A percentile compares a stretch with the other conserved stretches of the same genome.
These are phyloP conservation scores for Tricholoma sp. DNA, from an alignment of 768 basidiomycete genomes.

Conservation along the genomic window DNA sequence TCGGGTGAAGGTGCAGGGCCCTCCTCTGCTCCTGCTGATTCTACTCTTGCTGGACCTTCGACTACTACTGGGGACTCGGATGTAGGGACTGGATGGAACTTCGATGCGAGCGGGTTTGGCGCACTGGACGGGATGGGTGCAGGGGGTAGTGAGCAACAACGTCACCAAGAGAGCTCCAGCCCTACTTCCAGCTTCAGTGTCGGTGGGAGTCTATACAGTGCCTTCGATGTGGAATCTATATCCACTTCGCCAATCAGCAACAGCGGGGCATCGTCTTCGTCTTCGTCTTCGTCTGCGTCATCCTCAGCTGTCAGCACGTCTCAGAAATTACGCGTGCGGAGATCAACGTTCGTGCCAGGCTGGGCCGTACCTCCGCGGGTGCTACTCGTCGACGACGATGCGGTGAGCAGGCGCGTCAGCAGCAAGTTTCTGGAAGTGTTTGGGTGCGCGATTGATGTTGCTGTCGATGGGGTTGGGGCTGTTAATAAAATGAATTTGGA, in stretches of 20 bases:
- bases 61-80: too few species aligned
- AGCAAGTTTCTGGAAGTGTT: constrained; percentile 95
- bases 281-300: neutral
- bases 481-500: constrained; percentile 96
- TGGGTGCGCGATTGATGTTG: constrained; percentile 92
- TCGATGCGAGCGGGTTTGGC: constrained; percentile 28
- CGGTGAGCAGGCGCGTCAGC: constrained; percentile 81
- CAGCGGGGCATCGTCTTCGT: neutral
- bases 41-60: too few species aligned
- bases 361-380: constrained; percentile 92
- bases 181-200: neutral
- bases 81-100: constrained; percentile 41
- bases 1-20: constrained; percentile 27
- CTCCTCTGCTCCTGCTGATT: too few species aligned
- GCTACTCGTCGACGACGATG: constrained; percentile 92
- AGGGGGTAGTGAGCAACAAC: neutral
- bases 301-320: neutral
- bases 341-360: constrained; percentile 80
- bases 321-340: constrained; percentile 60
- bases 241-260: too few species aligned
- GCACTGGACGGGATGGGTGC: neutral
- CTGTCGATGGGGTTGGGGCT: constrained; percentile 87
- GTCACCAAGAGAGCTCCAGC: neutral
- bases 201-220: neutral
- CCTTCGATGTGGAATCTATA: constrained; percentile 4